Evolutionary conservation across 768 basidiomycete genomes (phyloP), one percentile per base, ranked within the genome.

Genomic region (Mycena olivaceomarginata): DNA sequence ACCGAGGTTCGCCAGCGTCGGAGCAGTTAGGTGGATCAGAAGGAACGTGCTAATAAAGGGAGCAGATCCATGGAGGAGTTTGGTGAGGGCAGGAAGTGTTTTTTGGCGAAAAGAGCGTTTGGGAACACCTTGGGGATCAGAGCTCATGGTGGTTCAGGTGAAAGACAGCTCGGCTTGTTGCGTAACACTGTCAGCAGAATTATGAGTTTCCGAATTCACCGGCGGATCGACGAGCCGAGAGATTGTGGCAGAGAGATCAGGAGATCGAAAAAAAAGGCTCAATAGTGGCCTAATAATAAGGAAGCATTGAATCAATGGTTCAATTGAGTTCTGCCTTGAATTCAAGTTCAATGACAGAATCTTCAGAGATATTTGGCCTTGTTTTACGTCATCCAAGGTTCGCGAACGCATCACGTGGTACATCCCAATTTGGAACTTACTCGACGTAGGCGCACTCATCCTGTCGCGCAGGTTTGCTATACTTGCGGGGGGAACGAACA

Each of bases 31-130:
- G 81, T 98, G 97, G n/a, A 97, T 90, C 31, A 93, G 84, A 5
- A 97, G 86, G 81, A 97, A 97, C 0, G 92, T 92, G 12, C 92
- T 87, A 51, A 97, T 93, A 81, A 97, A 95, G 10, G 96, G 94
- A 4, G 95, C 89, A 0, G 95, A 92, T 9, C 88, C 89, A 85
- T 97, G 95, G 0, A 94, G 87, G 15, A 93, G 82, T 51, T 84
- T 90, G 9, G 92, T 94, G 51, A 96, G 82, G 43, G 69, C 66
- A 8, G 75, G 78, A 53, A 79, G 75, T 18, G 75, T 60, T 8
- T 15, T 40, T 5, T 71, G 75, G 65, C 41, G 64, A 43, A 76
- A 67, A 40, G 68, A 43, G 45, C 68, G 72, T 53, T 69, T 57
- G 9, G 53, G 62, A 41, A 25, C 51, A 45, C 31, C 46, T 62